Base-by-base conservation (phyloP, 164 flowering plant genomes). In the Umbilicus rupestris region DNA sequence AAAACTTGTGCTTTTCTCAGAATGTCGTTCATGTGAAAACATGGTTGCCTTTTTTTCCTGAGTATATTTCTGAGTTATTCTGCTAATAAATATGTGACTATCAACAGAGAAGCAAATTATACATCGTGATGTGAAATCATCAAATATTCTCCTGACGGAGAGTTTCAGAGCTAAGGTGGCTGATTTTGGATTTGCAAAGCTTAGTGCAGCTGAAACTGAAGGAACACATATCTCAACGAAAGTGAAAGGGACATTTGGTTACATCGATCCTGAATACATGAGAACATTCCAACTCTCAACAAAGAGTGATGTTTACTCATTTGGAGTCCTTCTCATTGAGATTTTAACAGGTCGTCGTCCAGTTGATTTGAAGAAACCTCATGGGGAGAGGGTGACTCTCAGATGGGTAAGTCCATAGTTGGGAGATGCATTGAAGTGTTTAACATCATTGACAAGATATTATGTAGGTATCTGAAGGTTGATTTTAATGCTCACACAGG, bases 231-330 rank as follows among this genome's bases (percentile, higher is more conserved):
- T 94, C 44, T 78, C 84, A 35, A 94, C 99, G 68, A 79, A 86
- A 75, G 97, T 91, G 72, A 91, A 87, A 79, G 99, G 99, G 64
- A 94, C 99, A 28, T 86, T 86, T 3, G 99, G 99, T 52, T 94
- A 94, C 75, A 88, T 94, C 28, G 99, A 94, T 65, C 99, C 99
- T 0, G 99, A 94, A 72, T 94, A 94, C 75, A 81, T 91, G 83
- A 87, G 69, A 75, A 91, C 99, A 45, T 82, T 78, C 72, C 91
- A 85, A 71, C 96, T 94, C 74, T 91, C 97, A 17, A 68, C 89
- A 33, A 91, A 84, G 74, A 94, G 99, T 62, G 99, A 94, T 78
- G 99, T 94, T 0, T 94, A 81, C 77, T 94, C 99, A 59, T 94
- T 86, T 73, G 99, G 99, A 42, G 76, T 94, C 70, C 68, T 94